Evolutionary conservation across 2,329 filamentous ascomycete genomes (phyloP).

Genomic region (Stylonectria norvegica): DNA sequence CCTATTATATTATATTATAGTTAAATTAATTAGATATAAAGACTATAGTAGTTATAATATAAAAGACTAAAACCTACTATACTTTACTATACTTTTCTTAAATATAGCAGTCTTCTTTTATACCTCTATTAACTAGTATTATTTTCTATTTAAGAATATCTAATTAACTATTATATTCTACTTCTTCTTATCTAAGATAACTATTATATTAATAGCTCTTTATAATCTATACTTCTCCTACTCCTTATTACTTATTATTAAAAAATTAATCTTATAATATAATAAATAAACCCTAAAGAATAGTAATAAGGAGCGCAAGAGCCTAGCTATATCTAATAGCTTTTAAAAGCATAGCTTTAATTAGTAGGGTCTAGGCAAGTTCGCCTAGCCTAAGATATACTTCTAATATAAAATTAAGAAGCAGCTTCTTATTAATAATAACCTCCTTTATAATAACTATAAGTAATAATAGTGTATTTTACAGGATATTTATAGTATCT

Average conservation of each 20-base stretch:
- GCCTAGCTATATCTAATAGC: not conserved
- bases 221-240: not conserved
- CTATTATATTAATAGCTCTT: not conserved
- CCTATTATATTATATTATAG: not conserved
- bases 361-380: not conserved
- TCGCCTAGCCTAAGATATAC: not conserved
- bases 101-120: not conserved
- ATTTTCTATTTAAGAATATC: conserved; percentile 1
- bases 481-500: not conserved
- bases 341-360: not conserved
- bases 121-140: not conserved
- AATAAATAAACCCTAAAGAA: not conserved
- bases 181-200: not conserved
- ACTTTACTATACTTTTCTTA: not conserved
- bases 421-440: not conserved
- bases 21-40: not conserved
- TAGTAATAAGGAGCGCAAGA: not conserved
- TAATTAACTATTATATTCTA: conserved; percentile 1
- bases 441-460: not conserved
- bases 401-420: not conserved
- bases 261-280: not conserved
- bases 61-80: not conserved
- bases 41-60: not conserved
- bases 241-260: not conserved
- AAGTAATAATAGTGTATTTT: not conserved